Evolutionary conservation across 805 yeast genomes (phyloP), one percentile per base, ranked within the genome.

Genomic region (Wickerhamiella shivajii): DNA sequence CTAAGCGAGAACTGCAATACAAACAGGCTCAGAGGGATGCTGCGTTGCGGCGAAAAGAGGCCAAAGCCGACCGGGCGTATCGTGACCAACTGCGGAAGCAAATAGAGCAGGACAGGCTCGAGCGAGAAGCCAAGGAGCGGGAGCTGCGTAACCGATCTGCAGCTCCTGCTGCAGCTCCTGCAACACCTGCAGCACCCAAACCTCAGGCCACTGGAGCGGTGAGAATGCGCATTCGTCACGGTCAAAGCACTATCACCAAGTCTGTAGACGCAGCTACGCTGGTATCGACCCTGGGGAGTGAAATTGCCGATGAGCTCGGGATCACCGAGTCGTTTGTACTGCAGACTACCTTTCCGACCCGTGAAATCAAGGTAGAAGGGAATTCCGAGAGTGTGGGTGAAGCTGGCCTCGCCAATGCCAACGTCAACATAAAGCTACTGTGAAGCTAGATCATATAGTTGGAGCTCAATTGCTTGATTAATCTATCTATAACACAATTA

Each of bases 91-190:
- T 55, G 33, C 40, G 44, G 37, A 53, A 46, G 16, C 50, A 44
- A 31, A 55, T 55, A 32, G 60, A 52, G 33, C 57, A 54, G n/a
- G 60, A 55, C 28, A 47, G 42, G 34, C 39, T 46, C 13, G 53
- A 51, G 16, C 42, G 59, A 10, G 44, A 42, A 16, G 45, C 43
- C 15, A 34, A 30, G 17, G 25, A 13, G n/a, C 39, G 29, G 39
- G 40, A 33, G 31, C 19, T 4, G 21, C 25, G 4, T n/a, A 20
- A 10, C 31, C 5, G 24, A 24, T 24, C 23, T 11, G 11, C 21
- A 7, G 17, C 13, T 13, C 23, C 31, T n/a, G 26, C 29, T 10
- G 31, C 41, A 2, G 21, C 44, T 4, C 30, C 46, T 7, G 31
- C 47, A 5, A 17, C 49, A 5, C 29, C 42, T 10, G 40, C 47